Conservation (phyloP, 2,329 filamentous ascomycete species). For the Tolypocladium cylindrosporum region DNA sequence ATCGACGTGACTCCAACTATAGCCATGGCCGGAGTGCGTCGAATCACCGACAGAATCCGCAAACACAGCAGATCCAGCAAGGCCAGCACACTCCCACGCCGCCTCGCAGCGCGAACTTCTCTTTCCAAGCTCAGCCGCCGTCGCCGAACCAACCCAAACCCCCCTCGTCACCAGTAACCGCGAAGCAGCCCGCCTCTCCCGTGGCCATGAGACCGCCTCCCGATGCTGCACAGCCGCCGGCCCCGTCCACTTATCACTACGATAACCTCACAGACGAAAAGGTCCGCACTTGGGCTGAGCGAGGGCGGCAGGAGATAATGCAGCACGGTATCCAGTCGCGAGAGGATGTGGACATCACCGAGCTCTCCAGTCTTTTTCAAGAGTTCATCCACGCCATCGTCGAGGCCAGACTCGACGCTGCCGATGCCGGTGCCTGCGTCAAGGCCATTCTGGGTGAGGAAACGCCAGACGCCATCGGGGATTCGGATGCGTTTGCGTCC, state of each 20-base stretch:
- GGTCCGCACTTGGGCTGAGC: constrained; percentile 56
- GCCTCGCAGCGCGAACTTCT: constrained; percentile 3
- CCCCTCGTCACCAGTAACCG: constrained; percentile 8
- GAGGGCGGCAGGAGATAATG: constrained; percentile 58
- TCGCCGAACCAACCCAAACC: constrained; percentile 10
- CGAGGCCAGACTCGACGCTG: constrained; percentile 54
- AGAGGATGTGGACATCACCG: constrained; percentile 56
- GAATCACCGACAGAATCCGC: constrained; percentile 9
- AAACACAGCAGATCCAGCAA: constrained; percentile 8
- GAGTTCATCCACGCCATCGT: constrained; percentile 73
- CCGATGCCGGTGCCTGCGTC: constrained; percentile 61
- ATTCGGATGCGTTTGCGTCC: constrained; percentile 46
- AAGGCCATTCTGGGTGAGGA: constrained; percentile 61
- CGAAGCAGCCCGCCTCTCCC: constrained; percentile 9
- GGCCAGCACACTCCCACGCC: constrained; percentile 6
- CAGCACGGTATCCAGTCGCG: constrained; percentile 54
- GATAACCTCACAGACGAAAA: constrained; percentile 63
- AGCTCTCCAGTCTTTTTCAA: constrained; percentile 66
- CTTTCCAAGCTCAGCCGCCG: constrained; percentile 6
- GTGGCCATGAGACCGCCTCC: constrained; percentile 9
- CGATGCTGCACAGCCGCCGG: constrained; percentile 17
- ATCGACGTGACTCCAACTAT: constrained; percentile 44
- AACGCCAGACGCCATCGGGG: constrained; percentile 37
- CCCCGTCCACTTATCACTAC: constrained; percentile 54
- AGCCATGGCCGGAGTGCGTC: constrained; percentile 16